Evolutionary conservation across 192 early-diverging fungal species (phyloP).

Genomic region (Mycoemilia scoparia): DNA sequence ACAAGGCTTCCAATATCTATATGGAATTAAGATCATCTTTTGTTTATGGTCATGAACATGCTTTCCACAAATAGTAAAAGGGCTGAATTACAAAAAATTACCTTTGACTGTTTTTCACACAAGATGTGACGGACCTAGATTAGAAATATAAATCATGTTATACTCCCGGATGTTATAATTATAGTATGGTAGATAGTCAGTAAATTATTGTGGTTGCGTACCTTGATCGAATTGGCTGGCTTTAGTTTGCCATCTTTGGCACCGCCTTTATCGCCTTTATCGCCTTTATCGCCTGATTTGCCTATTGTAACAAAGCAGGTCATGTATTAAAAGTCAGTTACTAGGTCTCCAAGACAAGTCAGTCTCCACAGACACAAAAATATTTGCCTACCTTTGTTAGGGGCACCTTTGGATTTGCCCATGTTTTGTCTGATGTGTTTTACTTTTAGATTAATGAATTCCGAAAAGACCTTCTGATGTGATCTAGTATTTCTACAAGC

Average conservation of each 20-base stretch:
- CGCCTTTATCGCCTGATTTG: no score
- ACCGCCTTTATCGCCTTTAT: not conserved
- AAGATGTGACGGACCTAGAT: constrained; percentile 60
- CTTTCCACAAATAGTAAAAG: not conserved
- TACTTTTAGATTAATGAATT: no score
- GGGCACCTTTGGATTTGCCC: constrained; percentile 8
- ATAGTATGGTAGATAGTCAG: not conserved
- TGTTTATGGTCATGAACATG: constrained; percentile 1
- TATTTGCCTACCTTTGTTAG: constrained; percentile 2
- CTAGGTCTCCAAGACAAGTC: no score
- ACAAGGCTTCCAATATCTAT: constrained; percentile 55
- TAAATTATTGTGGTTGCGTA: constrained; percentile 4
- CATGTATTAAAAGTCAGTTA: no score
- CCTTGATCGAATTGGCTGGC: constrained; percentile 38
- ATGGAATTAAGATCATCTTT: no score
- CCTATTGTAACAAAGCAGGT: no score
- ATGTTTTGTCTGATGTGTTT: not conserved
- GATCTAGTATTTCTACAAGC: not conserved
- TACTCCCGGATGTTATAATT: not conserved
- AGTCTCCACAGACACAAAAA: no score
- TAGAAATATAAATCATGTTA: not conserved
- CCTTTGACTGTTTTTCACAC: constrained; percentile 65
- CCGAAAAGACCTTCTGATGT: no score
- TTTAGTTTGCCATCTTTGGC: constrained; percentile 36
- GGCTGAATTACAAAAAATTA: no score